Conservation (phyloP, 441 rosid genomes). For the Rhodomyrtus psidioides region DNA sequence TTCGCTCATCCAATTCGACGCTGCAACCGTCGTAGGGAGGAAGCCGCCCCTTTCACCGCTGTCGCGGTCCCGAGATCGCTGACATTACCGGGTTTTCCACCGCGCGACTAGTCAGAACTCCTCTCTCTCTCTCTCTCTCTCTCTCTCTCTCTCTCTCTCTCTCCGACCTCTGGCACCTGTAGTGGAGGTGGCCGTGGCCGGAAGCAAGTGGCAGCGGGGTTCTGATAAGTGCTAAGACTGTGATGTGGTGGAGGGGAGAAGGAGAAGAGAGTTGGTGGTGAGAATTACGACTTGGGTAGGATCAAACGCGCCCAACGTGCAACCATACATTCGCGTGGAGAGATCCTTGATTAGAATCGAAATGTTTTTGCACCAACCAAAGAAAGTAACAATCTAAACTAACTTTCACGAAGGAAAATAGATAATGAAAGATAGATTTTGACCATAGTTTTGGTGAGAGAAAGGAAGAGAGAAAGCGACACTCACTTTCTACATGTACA, state of each 20-base stretch:
- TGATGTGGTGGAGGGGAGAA: not conserved
- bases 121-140: not conserved
- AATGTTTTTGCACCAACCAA: not conserved
- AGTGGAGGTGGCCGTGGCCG: not conserved
- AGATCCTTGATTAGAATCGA: not conserved
- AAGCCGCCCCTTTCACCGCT: fast-evolving
- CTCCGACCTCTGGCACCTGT: not conserved
- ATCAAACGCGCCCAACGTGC: not conserved
- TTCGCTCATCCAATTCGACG: not conserved
- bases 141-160: not conserved
- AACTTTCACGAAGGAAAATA: not conserved
- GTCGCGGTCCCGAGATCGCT: not conserved
- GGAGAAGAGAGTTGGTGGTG: not conserved
- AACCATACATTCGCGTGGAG: not conserved
- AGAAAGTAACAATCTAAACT: not conserved
- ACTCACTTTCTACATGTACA: not conserved
- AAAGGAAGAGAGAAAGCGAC: not conserved
- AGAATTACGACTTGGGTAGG: not conserved
- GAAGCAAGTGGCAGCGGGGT: not conserved
- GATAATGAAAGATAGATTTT: not conserved
- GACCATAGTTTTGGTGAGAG: too few relatives aligned
- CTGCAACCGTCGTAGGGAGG: not conserved
- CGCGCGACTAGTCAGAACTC: not conserved
- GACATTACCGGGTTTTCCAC: not conserved
- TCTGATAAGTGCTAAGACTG: not conserved